Conservation (phyloP, 164 flowering plant species). For the Magnolia officinalis region DNA sequence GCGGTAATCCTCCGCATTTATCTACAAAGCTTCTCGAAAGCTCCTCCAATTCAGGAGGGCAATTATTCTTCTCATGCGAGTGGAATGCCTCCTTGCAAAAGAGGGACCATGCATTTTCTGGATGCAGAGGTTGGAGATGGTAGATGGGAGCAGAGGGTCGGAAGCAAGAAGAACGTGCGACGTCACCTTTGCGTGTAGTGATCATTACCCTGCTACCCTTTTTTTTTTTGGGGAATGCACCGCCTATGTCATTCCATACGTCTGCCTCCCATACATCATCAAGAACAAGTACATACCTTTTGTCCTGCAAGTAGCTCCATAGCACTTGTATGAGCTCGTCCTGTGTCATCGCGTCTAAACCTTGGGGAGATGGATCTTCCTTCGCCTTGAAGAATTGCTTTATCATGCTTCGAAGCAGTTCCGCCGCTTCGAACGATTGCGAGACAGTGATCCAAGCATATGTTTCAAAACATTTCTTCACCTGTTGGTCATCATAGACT, state of each 20-base stretch:
- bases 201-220: slow-evolving; percentile 30
- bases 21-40: slow-evolving; percentile 38
- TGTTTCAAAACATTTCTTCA: slow-evolving; percentile 10
- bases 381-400: not conserved
- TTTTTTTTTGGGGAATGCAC: not conserved
- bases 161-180: slow-evolving; percentile 19
- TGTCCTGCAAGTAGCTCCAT: not conserved
- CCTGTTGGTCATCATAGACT: slow-evolving; percentile 1
- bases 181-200: slow-evolving; percentile 23
- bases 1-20: slow-evolving; percentile 49
- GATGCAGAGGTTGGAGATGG: not conserved
- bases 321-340: not conserved
- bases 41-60: slow-evolving; percentile 20
- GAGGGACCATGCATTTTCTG: slow-evolving; percentile 1
- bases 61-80: too few relatives aligned
- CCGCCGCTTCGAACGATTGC: not conserved
- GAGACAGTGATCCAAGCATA: slow-evolving; percentile 21
- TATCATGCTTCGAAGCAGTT: slow-evolving; percentile 5
- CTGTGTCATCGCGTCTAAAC: not conserved
- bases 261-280: slow-evolving; percentile 40
- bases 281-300: slow-evolving; percentile 32
- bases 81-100: slow-evolving; percentile 5
- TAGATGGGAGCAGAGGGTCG: slow-evolving; percentile 9
- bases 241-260: not conserved
- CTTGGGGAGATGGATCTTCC: not conserved